phyloP scores from a whole-genome alignment of 108 stramenopile species.

The Nannochloropsis gaditana region DNA sequence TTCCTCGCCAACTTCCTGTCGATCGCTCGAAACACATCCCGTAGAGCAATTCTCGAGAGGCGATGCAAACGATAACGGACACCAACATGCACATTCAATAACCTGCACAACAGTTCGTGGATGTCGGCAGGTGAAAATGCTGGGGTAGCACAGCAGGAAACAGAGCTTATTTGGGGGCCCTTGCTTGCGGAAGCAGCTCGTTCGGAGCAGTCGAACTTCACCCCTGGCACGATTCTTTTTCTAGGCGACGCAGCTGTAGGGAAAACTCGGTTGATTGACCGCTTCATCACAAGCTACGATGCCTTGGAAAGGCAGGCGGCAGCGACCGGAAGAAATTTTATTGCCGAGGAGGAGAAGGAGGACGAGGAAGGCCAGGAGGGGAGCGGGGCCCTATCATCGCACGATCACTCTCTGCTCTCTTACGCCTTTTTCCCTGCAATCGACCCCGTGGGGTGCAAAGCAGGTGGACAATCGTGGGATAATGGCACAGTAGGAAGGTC shows the following conservation, averaged over 20 bases:
- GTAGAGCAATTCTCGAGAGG: too few relatives aligned
- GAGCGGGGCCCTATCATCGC: background rate
- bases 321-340: background rate
- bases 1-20: too few relatives aligned
- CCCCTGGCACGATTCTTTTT: background rate
- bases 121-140: background rate
- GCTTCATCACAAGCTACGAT: background rate
- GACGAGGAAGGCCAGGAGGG: background rate
- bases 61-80: too few relatives aligned
- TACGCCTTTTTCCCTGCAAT: background rate
- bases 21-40: too few relatives aligned
- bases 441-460: background rate
- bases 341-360: background rate
- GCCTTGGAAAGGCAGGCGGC: background rate
- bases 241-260: background rate
- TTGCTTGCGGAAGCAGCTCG: background rate
- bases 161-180: background rate
- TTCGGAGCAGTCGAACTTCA: background rate
- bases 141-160: background rate
- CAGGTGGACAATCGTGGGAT: background rate
- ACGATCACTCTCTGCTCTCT: background rate
- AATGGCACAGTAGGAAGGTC: background rate
- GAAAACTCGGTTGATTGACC: background rate
- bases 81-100: too few relatives aligned
- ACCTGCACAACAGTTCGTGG: too few relatives aligned